phyloP scores from a whole-genome alignment of 2,329 filamentous ascomycete species.

The Coniella vitis region DNA sequence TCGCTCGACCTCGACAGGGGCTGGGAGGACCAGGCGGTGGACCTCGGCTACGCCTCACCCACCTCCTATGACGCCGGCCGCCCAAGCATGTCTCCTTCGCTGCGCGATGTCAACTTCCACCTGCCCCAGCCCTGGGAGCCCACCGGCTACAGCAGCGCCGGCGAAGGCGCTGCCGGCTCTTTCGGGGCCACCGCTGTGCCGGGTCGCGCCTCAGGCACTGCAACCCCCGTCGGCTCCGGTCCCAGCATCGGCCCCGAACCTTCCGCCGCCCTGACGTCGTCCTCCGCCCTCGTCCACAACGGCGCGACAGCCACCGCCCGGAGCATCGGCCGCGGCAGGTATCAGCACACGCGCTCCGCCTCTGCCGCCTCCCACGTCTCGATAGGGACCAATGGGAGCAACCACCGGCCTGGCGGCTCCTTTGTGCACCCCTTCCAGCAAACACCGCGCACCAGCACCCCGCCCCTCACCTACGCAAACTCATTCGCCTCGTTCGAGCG shows the following conservation, averaged over 20 bases:
- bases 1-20: conserved; percentile 56
- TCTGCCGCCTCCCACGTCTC: conserved; percentile 53
- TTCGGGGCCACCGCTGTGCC: neutral
- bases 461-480: conserved; percentile 52
- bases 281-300: neutral
- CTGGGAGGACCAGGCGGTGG: conserved; percentile 48
- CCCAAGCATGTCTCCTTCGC: conserved; percentile 21
- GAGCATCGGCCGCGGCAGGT: conserved; percentile 27
- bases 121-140: conserved; percentile 15
- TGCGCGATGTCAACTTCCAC: conserved; percentile 42
- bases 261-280: conserved; percentile 20
- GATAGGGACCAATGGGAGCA: conserved; percentile 47
- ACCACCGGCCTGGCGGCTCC: conserved; percentile 33
- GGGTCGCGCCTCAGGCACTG: conserved; percentile 16
- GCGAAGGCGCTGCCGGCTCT: neutral
- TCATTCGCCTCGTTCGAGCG: conserved; percentile 41
- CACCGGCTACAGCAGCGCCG: conserved; percentile 4
- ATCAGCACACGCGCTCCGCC: conserved; percentile 51
- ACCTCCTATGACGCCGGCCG: conserved; percentile 19
- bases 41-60: conserved; percentile 26
- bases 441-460: conserved; percentile 53
- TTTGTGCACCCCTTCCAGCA: conserved; percentile 62
- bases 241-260: too few relatives aligned
- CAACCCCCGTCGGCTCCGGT: conserved; percentile 10
- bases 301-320: neutral